Base-by-base conservation (phyloP, 2,329 filamentous ascomycete genomes). In the Didymella glomerata region DNA sequence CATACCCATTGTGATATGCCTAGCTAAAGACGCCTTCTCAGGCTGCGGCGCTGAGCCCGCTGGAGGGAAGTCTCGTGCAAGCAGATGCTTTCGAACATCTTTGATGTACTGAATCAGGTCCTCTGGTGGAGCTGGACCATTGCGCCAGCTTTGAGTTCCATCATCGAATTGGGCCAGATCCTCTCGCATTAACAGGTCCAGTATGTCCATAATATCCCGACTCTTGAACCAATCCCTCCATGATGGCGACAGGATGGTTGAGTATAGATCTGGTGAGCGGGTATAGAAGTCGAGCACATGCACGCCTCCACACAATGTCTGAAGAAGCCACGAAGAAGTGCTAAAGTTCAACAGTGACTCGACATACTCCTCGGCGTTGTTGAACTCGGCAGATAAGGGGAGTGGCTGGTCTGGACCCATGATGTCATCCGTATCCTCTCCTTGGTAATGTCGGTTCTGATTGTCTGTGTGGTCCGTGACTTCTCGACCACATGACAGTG, bases 221-320 rank as follows among this genome's bases (percentile, higher is more conserved):
- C 83, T 78, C 34, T 89, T 79, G 65, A 98, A 88, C 79, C 93
- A 98, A 0, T 82, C 73, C 64, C 91, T 87, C 95, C 95, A 99
- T 76, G 93, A 88, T 60, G 84, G 75, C 0, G 93, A 91, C 1
- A 99, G 78, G 1, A 94, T 85, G 1, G 85, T 83, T 51, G 90
- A 86, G 75, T 97, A 99, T 0, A 97, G 84, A 63, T 92, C 90
- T 5, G 92, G 91, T 47, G 92, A 86, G 41, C 87, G 86, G 2
- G 93, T 97, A 79, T 97, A 92, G 78, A 99, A 98, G 76, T 99
- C 95, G 56, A 98, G 84, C 63, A 99, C 93, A 74, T 99, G 95
- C 0, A 98, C 91, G n/a, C 94, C 93, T 53, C 95, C 95, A 73
- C 93, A 97, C n/a, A 99, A 84, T 25, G 91, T 92, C 65, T 92